Base-by-base conservation (phyloP, 139 green algal genomes). In the Raphidocelis subcapitata region DNA sequence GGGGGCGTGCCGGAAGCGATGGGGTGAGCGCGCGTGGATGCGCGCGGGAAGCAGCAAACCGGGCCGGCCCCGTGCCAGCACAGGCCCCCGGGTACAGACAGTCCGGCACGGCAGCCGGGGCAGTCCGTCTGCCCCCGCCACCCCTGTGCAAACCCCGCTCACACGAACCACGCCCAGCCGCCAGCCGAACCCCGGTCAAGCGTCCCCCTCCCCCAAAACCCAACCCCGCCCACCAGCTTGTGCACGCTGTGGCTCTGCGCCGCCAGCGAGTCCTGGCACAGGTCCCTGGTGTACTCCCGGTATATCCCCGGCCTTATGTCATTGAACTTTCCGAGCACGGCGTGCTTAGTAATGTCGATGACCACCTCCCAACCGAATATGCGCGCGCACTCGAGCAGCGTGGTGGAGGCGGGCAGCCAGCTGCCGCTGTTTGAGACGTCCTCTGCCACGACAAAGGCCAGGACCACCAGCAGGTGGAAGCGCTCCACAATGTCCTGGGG, bases 281-380 rank as follows among this genome's bases (percentile, higher is more conserved):
- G 70, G 69, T 97, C 91, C 62, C 87, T 72, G 74, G 88, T 90
- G 73, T 90, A 94, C 59, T 94, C 87, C 24, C 84, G 62, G 69
- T 97, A 97, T 35, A 97, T 85, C 3, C 89, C 91, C 1, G 92
- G 92, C 29, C 87, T 81, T 33, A 96, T 86, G 55, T 95, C 87
- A 64, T 93, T 95, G 77, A 97, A 96, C 83, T 96, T 97, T 63
- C 88, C 89, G 55, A 97, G 75, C 44, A 97, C 91, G 3, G 93
- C 88, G 66, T 97, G 93, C 84, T 97, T 97, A 28, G 87, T 80
- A 1, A 96, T 74, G 74, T 97, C 93, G 33, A 97, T 95, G 21
- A 89, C 74, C 52, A 83, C 66, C 72, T 83, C 77, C 44, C 70
- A 76, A 28, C 56, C 35, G 20, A 75, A 46, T 56, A 84, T 80